These are phyloP conservation scores for Raddia guianensis DNA, from an alignment of 176 grass and related monocot species.

Conservation along the genomic window DNA sequence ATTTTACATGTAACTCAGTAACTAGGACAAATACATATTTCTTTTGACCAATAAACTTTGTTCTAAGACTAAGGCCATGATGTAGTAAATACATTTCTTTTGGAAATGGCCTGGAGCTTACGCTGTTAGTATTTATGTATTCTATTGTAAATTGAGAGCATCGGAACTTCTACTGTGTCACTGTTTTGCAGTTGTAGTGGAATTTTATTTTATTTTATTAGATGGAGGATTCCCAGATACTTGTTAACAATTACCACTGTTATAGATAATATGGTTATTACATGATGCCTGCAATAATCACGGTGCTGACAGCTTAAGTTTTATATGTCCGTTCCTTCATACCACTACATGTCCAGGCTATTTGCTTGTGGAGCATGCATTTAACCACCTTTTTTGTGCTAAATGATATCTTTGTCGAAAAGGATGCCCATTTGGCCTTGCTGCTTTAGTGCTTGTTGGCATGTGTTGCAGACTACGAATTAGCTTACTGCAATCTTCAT, in stretches of 20 bases:
- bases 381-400: background rate
- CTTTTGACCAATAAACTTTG: constrained; percentile 13
- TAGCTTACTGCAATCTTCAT: background rate
- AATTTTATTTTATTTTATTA: background rate
- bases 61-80: background rate
- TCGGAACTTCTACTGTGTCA: background rate
- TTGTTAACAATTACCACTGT: background rate
- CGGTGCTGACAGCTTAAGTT: background rate
- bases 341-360: background rate
- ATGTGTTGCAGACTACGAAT: background rate
- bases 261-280: background rate
- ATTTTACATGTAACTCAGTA: constrained; percentile 1
- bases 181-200: background rate
- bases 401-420: background rate
- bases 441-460: background rate
- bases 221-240: constrained; percentile 14
- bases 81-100: background rate
- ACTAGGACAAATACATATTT: background rate
- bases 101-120: background rate
- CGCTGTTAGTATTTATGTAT: background rate
- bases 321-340: background rate
- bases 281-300: background rate
- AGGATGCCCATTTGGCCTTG: constrained; percentile 1
- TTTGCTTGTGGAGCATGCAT: background rate
- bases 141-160: background rate